phyloP scores from a whole-genome alignment of 164 flowering plant genomes.

The Aristolochia californica region DNA sequence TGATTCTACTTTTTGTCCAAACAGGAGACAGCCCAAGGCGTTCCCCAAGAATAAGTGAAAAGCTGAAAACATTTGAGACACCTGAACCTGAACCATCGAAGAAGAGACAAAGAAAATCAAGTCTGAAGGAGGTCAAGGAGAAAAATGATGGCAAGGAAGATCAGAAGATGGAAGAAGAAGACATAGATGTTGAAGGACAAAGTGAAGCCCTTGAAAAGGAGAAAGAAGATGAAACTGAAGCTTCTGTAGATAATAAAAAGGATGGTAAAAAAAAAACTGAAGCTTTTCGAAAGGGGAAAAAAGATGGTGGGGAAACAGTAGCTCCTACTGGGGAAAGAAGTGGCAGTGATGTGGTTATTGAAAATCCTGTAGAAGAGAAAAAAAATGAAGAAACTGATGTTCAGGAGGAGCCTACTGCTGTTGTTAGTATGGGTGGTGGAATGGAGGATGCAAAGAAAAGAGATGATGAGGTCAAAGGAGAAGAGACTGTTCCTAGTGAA shows the following conservation, averaged over 20 bases:
- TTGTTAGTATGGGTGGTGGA: constrained; percentile 12
- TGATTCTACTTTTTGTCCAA: constrained; percentile 6
- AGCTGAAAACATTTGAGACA: constrained; percentile 29
- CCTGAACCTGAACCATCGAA: constrained; percentile 28
- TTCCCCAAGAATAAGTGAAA: constrained; percentile 39
- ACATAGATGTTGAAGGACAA: constrained; percentile 10
- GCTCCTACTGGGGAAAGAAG: background rate
- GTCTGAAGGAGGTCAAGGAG: constrained; percentile 15
- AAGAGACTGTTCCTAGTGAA: background rate
- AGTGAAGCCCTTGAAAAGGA: background rate
- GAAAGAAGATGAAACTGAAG: constrained; percentile 4
- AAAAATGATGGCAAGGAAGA: constrained; percentile 10
- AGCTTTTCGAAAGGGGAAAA: no score
- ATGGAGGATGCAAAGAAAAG: constrained; percentile 15
- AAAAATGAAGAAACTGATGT: constrained; percentile 1
- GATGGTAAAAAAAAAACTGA: background rate
- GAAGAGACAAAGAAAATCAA: constrained; percentile 28
- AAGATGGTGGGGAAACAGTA: no score
- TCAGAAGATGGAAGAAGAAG: constrained; percentile 13
- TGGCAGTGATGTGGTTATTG: background rate
- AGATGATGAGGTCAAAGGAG: no score
- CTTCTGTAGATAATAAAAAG: background rate
- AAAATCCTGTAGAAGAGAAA: background rate
- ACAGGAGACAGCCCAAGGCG: constrained; percentile 51
- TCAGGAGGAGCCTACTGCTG: no score